Evolutionary conservation across 352 stramenopile genomes (phyloP), one percentile per base, ranked within the genome.

Genomic region (Pilasporangium apinafurcum): DNA sequence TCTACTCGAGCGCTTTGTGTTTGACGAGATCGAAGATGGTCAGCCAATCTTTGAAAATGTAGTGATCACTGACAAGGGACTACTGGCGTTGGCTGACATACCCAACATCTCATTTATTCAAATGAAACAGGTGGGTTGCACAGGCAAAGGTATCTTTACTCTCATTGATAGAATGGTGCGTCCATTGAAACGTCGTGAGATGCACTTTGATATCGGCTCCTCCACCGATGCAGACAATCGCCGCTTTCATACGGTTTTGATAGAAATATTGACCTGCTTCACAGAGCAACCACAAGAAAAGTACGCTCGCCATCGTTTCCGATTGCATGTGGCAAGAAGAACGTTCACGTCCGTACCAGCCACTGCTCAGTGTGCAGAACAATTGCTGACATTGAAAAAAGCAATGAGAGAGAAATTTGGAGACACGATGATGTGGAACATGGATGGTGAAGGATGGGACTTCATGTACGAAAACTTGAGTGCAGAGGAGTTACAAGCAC

Each of bases 361-460:
- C 45, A 53, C 13, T 46, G 37, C 20, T 36, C 29, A 3, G 27
- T 17, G 37, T 1, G 5, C 40, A 1, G 24, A 27, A 4, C 37
- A 22, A 22, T 53, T 53, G 8, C 18, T 27, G 10, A 16, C 13
- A 0, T 8, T 30, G 1, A 33, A 38, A 31, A 12, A 26, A 14
- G 18, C 27, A 21, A 32, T 53, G 27, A 32, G 30, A n/a, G 8
- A 8, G 7, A 5, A 21, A 5, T 53, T 34, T 10, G 45, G 39
- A 26, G 20, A 21, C 13, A 3, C 35, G 6, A 30, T 53, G 6
- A 31, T 25, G 6, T 37, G 40, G 45, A 38, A 10, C n/a, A 7
- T 53, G 7, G 37, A 31, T 1, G 37, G 22, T 5, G 36, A 53
- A 10, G 37, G 20, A n/a, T 53, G 45, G 45, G 45, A 53, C n/a